These are phyloP conservation scores for Trapa incisa DNA, from an alignment of 345 rosid genomes.

Conservation along the genomic window DNA sequence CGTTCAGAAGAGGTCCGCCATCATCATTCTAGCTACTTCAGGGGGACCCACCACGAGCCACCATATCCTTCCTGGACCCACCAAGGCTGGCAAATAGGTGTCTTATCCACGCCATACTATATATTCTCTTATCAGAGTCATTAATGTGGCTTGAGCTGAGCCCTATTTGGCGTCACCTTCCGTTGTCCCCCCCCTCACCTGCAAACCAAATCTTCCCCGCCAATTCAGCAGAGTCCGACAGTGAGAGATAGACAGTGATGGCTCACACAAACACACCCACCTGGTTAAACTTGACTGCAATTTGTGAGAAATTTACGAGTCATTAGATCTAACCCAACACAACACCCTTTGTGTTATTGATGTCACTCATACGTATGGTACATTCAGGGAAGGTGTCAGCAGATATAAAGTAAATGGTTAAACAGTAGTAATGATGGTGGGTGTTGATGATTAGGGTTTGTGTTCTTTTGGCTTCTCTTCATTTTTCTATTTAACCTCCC, in stretches of 20 bases:
- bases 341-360: no score
- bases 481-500: constrained; percentile 25
- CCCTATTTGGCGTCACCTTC: constrained; percentile 31
- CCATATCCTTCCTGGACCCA: constrained; percentile 6
- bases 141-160: neutral
- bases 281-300: no score
- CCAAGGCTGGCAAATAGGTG: constrained; percentile 16
- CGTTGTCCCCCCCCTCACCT: neutral
- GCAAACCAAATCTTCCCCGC: constrained; percentile 28
- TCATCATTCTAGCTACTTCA: neutral
- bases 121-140: neutral
- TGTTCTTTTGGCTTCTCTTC: neutral
- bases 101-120: constrained; percentile 1
- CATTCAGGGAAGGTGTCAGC: neutral
- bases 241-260: constrained; percentile 24
- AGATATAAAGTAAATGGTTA: constrained; percentile 7
- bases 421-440: neutral
- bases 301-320: no score
- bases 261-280: constrained; percentile 8
- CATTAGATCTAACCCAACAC: no score
- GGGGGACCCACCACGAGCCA: constrained; percentile 18
- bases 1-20: constrained; percentile 14
- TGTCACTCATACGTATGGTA: no score
- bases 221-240: constrained; percentile 37
- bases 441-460: constrained; percentile 26